Evolutionary conservation across 108 stramenopile genomes (phyloP), one percentile per base, ranked within the genome.

Genomic region (Phaeodactylum tricornutum): DNA sequence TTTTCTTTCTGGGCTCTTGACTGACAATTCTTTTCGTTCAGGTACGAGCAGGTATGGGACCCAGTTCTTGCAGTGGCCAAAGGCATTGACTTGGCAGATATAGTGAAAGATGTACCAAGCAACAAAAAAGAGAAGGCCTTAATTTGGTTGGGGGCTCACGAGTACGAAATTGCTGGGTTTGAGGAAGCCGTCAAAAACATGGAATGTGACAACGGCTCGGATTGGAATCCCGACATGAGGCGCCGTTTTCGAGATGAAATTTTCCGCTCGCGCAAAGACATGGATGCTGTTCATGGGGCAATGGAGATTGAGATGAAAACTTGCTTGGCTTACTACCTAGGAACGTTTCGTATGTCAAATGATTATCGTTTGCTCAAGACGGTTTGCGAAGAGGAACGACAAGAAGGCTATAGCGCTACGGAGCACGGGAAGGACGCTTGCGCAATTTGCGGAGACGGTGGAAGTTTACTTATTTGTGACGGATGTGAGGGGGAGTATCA

Each of bases 401-500:
- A 57, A 54, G 32, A 51, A 21, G 34, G 30, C 2, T 45, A 57
- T 29, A 64, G 57, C 22, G 58, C 48, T 11, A 39, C 31, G 7
- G 57, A 55, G 0, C 65, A 66, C 24, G 67, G 52, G 11, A 38
- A 60, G 26, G 74, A 81, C 49, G 66, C 64, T 2, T 87, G 86
- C 50, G 67, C 47, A 20, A 57, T 72, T 47, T 87, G 86, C 45
- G 77, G 77, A 12, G 74, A 81, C 19, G 86, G 86, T 12, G 86
- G 86, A 1, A 77, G 51, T 28, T 70, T 90, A n/a, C 53, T 90
- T 5, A 77, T 79, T 29, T 90, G 87, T 38, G 87, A 90, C 58
- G 70, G 75, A 12, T 90, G 87, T 52, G 84, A 85, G 41, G 37
- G 59, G 9, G 83, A 82, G 40, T 90, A 82, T 41, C 87, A 90